Base-by-base conservation (phyloP, 495 filamentous ascomycete genomes). In the Aspergillus bridgeri region DNA sequence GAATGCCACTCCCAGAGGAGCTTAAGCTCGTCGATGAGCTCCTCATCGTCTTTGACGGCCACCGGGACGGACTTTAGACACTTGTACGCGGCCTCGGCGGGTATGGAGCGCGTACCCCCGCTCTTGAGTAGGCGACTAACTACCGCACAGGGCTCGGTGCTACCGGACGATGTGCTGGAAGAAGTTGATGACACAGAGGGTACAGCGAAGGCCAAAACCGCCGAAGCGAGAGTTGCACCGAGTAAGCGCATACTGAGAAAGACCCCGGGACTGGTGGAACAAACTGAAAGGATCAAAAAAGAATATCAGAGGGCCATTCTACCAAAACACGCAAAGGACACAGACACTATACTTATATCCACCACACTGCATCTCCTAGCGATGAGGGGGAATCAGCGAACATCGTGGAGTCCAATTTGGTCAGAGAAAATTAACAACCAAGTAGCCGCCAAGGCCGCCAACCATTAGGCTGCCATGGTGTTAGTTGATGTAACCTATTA, bases 11-110 rank as follows among this genome's bases (percentile, higher is more conserved):
- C 38, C 56, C 57, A 49, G 22, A 58, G 24, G 29, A 53, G 20
- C 18, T 51, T 48, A 5, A 62, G 51, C 46, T 57, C 46, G 20
- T 59, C 55, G 25, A 59, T 53, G 23, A 62, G 52, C 2, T 48
- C 25, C 19, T 42, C 42, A n/a, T 57, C 51, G 24, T 53, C 49
- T 42, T 50, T 21, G 18, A 54, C 50, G 3, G 57, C 51, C 9
- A 64, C 56, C 17, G 62, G 62, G 18, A 64, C 59, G 19, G 52
- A 57, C 18, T 27, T 64, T 19, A 64, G 48, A 48, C 62, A 64
- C 15, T 64, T 47, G 42, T 58, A 61, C 33, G 58, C 58, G 38
- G 46, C 33, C 38, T 63, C 44, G 7, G 60, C 51, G 13, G 51
- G 42, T 22, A 63, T 17, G 23, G 22, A 1, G 13, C 23, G 0